Evolutionary conservation across 2,329 filamentous ascomycete species (phyloP), one percentile per base, ranked within the genome.

Genomic region (Macrophomina tecta): DNA sequence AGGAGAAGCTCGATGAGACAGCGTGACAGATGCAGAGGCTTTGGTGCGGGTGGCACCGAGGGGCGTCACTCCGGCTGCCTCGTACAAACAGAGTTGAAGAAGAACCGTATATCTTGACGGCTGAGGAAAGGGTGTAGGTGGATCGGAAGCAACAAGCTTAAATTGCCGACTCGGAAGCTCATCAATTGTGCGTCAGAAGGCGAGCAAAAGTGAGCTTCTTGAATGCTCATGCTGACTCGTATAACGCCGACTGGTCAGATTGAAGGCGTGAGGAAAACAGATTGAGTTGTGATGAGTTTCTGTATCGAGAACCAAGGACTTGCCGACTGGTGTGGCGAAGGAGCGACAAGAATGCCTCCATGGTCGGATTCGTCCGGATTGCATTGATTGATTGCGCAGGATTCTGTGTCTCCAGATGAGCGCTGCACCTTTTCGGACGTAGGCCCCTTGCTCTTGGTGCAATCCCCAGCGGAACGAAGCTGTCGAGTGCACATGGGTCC

Each of bases 391-490:
- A 14, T 30, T 14, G 48, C 8, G 11, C 8, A 14, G 8, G 18
- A 51, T 51, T 2, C 48, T 51, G 18, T 23, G 52, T 28, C 16
- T 2, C 9, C 32, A 23, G 16, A 55, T 28, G 52, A 48, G 34
- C 40, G 52, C 34, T 55, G 23, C 18, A 30, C 11, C 8, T 2
- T 38, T 18, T 23, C 14, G 18, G n/a, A 38, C 6, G 34, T n/a
- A n/a, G 38, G 53, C n/a, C 53, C 53, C 53, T 52, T 45, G 53
- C 38, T 34, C 40, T 46, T 34, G 40, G 18, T 46, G 40, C 56
- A 45, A 61, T 61, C 40, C 56, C 36, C 18, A n/a, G n/a, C 56
- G 38, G 12, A n/a, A n/a, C 38, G 18, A 28, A 32, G 5, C 18
- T 18, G 36, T 30, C 38, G 38, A 58, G 16, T 16, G 12, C 42